Base-by-base conservation (phyloP, 257 asterid genomes). In the Solanum corneliomulleri region DNA sequence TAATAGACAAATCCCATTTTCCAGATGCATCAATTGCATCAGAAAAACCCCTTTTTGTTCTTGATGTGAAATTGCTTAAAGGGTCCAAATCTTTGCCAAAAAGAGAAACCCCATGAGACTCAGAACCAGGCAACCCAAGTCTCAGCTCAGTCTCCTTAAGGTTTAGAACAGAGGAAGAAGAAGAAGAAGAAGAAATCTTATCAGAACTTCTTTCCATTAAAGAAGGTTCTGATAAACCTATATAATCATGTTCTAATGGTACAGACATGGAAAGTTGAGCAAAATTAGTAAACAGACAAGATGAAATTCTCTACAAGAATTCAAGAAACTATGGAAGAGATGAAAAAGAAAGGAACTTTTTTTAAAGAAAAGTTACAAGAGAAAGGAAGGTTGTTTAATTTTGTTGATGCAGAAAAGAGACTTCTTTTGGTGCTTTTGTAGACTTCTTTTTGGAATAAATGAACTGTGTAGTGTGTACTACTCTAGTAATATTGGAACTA, bases 121-220 rank as follows among this genome's bases (percentile, higher is more conserved):
- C 93, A 0, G 95, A 92, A 81, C 98, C 98, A 13, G 98, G 98
- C 87, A 96, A 87, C 2, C 98, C 98, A 74, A 96, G 98, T 90
- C 98, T 91, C 68, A 96, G 92, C 87, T 94, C 98, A 10, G 98
- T 96, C 88, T 93, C 95, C 82, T 90, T 91, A 2, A 94, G 93
- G 90, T 92, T 92, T 21, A 92, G 66, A 41, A 35, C 66, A 42
- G 90, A 87, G 35, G 93, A 88, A 85, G 93, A 66, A 69, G 88
- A 72, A 69, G 88, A 72, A 69, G 88, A 72, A 27, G 91, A 85
- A 18, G 90, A 47, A 16, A 88, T 68, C 86, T 89, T 89, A 49
- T 87, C 94, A 86, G 92, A 87, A 90, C 47, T 84, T 87, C 88
- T 92, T 81, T 90, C 95, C 87, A 86, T 39, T 5, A 90, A 87